Percentiles rank a stretch among this genome's conserved stretches.
Conservation (phyloP, 768 basidiomycete species). For the Favolaschia claudopus region DNA sequence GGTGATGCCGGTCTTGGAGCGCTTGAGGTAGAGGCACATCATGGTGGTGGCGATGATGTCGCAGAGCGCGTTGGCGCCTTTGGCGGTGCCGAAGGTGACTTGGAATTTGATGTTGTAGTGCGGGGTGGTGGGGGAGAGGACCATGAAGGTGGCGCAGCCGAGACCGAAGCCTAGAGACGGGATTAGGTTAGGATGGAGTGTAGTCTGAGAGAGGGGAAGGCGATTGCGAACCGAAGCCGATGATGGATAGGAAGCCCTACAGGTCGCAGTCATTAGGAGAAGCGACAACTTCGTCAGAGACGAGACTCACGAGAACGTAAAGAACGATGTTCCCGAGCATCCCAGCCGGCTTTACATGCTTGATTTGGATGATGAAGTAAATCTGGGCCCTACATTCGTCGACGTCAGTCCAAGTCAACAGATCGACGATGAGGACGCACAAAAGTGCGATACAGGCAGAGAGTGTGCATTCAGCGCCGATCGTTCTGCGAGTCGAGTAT, state of each 20-base stretch:
- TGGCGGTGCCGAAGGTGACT: slow-evolving; percentile 2
- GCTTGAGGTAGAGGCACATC: slow-evolving; percentile 7
- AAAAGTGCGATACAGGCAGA: slow-evolving; percentile 4
- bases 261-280: too few species aligned
- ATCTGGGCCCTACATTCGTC: slow-evolving; percentile 10
- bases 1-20: background rate
- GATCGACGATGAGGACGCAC: background rate
- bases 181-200: background rate
- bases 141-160: background rate
- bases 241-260: background rate
- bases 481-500: background rate
- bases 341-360: slow-evolving; percentile 13
- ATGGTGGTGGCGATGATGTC: slow-evolving; percentile 6
- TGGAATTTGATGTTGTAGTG: slow-evolving; percentile 7
- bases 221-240: slow-evolving; percentile 14
- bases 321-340: background rate
- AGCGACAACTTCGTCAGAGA: too few species aligned
- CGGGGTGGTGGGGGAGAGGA: background rate
- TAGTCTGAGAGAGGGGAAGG: background rate
- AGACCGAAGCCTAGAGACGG: background rate
- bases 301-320: background rate
- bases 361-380: slow-evolving; percentile 18
- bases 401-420: too few species aligned
- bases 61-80: slow-evolving; percentile 1
- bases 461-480: slow-evolving; percentile 16